Evolutionary conservation across 495 filamentous ascomycete genomes (phyloP).

Genomic region (Neurospora discreta): DNA sequence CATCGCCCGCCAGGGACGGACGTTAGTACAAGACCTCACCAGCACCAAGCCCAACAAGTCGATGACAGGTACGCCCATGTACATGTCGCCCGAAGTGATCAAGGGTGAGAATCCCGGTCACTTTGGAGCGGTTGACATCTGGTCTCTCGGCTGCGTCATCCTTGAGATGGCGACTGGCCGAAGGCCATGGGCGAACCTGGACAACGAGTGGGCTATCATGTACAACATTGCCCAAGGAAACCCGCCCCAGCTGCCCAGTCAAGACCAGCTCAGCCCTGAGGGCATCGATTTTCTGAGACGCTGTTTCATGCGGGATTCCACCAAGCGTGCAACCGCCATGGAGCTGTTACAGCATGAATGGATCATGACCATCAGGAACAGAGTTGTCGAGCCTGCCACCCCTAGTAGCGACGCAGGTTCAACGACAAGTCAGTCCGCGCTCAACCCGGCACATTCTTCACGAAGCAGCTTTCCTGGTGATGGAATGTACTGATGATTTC

Average conservation of each 20-base stretch:
- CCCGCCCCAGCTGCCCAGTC: conserved; percentile 66
- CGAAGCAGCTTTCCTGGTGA: conserved; percentile 2
- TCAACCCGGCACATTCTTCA: conserved; percentile 7
- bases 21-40: conserved; percentile 52
- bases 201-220: conserved; percentile 99
- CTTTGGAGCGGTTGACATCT: conserved; percentile 84
- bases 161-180: conserved; percentile 95
- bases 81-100: conserved; percentile 99
- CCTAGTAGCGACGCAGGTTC: conserved; percentile 38
- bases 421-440: conserved; percentile 23
- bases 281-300: conserved; percentile 82
- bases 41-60: conserved; percentile 67
- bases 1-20: conserved; percentile 88
- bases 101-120: conserved; percentile 68
- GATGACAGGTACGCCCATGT: conserved; percentile 98
- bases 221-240: conserved; percentile 99
- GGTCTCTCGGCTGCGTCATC: conserved; percentile 94
- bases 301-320: conserved; percentile 82
- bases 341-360: conserved; percentile 94
- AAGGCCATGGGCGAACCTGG: conserved; percentile 90
- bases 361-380: conserved; percentile 58
- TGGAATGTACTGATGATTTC: conserved; percentile 2
- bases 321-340: conserved; percentile 65
- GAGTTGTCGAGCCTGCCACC: conserved; percentile 43
- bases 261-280: conserved; percentile 70